Evolutionary conservation across 2,329 filamentous ascomycete genomes (phyloP), one percentile per base, ranked within the genome.

Genomic region (Diaporthe sp.): DNA sequence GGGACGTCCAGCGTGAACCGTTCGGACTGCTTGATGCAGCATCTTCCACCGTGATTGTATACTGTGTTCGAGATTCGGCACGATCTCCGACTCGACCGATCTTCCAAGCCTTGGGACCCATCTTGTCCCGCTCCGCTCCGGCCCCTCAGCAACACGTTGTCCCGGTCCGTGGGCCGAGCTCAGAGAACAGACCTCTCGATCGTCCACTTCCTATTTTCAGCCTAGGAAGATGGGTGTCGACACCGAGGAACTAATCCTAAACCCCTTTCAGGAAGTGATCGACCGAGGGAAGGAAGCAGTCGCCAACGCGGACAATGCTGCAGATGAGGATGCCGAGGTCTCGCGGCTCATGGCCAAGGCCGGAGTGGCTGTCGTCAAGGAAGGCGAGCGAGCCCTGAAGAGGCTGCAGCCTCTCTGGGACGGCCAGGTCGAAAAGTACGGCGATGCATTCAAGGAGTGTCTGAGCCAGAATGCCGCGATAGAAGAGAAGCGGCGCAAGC

Each of bases 341-440:
- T 77, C 77, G 31, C 80, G 76, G 61, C 77, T 77, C 17, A 84
- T 86, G 81, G 77, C 79, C 46, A 82, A 81, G 74, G 80, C 83
- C 44, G 84, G 82, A 15, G 77, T 78, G 17, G 78, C 78, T 10
- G 67, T 83, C 25, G 78, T 81, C 4, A 78, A 79, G 31, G 81
- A 82, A 61, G 81, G 81, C 51, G 84, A 85, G 69, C 78, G 84
- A 12, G 84, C 83, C 0, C 74, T 85, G 34, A 83, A 83, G 72
- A 81, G 83, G 39, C 75, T 87, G 25, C 79, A 83, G 71, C 83
- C 84, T 8, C 76, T 85, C 5, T 86, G 85, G 84, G 81, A 82
- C 46, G 80, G 79, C 25, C 83, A 83, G 69, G 80, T 83, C 17
- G 80, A 82, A 25, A 84, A 81, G 75, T 80, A 85, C 42, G 84